These are phyloP conservation scores for Lathyrus oleraceus DNA, from an alignment of 306 rosid species.

Conservation along the genomic window DNA sequence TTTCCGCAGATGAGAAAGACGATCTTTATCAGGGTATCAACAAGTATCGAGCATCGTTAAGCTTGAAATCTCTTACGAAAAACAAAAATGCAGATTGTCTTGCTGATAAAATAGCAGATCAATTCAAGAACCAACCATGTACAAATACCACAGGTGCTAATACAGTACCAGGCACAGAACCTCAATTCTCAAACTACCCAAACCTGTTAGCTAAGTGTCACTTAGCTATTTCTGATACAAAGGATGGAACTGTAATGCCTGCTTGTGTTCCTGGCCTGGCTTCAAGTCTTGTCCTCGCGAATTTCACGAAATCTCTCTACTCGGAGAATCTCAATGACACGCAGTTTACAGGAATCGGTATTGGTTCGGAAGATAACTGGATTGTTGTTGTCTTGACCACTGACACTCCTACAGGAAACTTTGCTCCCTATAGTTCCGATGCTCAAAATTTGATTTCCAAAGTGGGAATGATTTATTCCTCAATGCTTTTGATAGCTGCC, in stretches of 20 bases:
- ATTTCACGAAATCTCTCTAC: slow-evolving; percentile 81
- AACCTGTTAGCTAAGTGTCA: slow-evolving; percentile 64
- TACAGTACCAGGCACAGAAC: slow-evolving; percentile 87
- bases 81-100: slow-evolving; percentile 77
- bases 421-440: slow-evolving; percentile 42
- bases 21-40: slow-evolving; percentile 73
- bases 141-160: slow-evolving; percentile 90
- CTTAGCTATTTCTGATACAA: slow-evolving; percentile 70
- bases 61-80: slow-evolving; percentile 56
- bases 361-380: slow-evolving; percentile 80
- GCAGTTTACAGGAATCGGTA: slow-evolving; percentile 64
- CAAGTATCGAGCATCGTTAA: slow-evolving; percentile 57
- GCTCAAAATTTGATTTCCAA: slow-evolving; percentile 46
- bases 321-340: slow-evolving; percentile 72
- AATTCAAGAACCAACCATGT: slow-evolving; percentile 78
- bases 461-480: slow-evolving; percentile 45
- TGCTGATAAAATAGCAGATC: slow-evolving; percentile 73
- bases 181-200: slow-evolving; percentile 72
- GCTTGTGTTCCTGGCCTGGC: slow-evolving; percentile 75
- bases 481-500: slow-evolving; percentile 49
- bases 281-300: slow-evolving; percentile 61
- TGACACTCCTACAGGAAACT: slow-evolving; percentile 69
- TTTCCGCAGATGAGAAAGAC: slow-evolving; percentile 63
- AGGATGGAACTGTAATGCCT: slow-evolving; percentile 74
- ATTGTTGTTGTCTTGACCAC: slow-evolving; percentile 80